Evolutionary conservation across 1,284 basidiomycete species (phyloP).

Genomic region (Gomphus sp.): DNA sequence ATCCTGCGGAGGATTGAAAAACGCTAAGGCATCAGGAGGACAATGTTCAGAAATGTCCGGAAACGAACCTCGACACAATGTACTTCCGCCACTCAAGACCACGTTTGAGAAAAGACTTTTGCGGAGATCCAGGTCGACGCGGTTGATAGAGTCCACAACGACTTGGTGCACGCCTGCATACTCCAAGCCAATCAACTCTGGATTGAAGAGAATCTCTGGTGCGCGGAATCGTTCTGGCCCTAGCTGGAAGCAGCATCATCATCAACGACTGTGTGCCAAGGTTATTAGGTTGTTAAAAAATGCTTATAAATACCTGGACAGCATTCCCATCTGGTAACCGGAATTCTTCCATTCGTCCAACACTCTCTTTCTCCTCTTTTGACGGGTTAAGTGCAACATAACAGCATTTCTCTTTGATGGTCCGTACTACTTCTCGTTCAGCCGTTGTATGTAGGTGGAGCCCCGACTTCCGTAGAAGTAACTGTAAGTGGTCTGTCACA

Average conservation of each 20-base stretch:
- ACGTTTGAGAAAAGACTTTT: conserved; percentile 96
- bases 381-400: conserved; percentile 87
- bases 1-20: conserved; percentile 44
- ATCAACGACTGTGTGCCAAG: background rate
- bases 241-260: conserved; percentile 41
- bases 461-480: conserved; percentile 89
- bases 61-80: conserved; percentile 75
- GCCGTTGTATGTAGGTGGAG: conserved; percentile 95
- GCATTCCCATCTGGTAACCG: conserved; percentile 92
- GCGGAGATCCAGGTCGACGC: conserved; percentile 84
- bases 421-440: conserved; percentile 93
- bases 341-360: conserved; percentile 81
- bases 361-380: conserved; percentile 91
- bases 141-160: conserved; percentile 80
- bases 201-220: conserved; percentile 97
- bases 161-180: conserved; percentile 97
- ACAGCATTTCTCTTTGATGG: conserved; percentile 98
- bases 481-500: conserved; percentile 93
- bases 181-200: conserved; percentile 93
- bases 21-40: background rate
- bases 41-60: background rate
- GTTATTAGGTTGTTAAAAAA: background rate
- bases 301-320: conserved; percentile 56
- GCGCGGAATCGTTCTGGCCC: conserved; percentile 95
- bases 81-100: conserved; percentile 94